These are phyloP conservation scores for Trichoderma gracile DNA, from an alignment of 2,329 filamentous ascomycete genomes.

Conservation along the genomic window DNA sequence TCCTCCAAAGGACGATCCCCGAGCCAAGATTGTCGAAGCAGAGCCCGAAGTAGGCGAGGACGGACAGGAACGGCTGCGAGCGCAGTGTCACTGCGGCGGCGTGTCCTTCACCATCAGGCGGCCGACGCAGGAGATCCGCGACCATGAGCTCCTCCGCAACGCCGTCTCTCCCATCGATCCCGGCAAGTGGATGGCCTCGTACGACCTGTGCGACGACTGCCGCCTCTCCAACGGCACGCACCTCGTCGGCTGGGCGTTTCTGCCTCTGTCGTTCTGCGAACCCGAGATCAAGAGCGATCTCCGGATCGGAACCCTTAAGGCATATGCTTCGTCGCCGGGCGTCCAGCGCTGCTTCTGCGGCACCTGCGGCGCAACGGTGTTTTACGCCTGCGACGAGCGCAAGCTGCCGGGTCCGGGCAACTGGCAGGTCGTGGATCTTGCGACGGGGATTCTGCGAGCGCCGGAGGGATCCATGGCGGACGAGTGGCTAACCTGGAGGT, in stretches of 20 bases:
- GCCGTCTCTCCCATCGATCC: slow-evolving; percentile 42
- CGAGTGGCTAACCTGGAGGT: slow-evolving; percentile 50
- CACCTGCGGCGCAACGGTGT: slow-evolving; percentile 48
- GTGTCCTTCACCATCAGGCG: slow-evolving; percentile 49
- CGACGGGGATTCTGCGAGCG: slow-evolving; percentile 47
- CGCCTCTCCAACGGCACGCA: slow-evolving; percentile 46
- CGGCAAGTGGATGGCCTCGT: slow-evolving; percentile 45
- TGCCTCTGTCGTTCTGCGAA: slow-evolving; percentile 41
- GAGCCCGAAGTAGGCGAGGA: slow-evolving; percentile 37
- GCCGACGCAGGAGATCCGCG: slow-evolving; percentile 38
- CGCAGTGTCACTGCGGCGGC: slow-evolving; percentile 49
- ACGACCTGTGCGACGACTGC: slow-evolving; percentile 49
- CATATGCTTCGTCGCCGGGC: slow-evolving; percentile 43
- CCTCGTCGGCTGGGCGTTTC: slow-evolving; percentile 46
- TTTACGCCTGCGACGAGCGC: slow-evolving; percentile 37
- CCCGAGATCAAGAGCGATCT: slow-evolving; percentile 43
- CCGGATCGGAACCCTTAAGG: slow-evolving; percentile 46
- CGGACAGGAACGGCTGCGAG: slow-evolving; percentile 45
- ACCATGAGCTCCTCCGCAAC: slow-evolving; percentile 35
- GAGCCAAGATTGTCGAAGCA: slow-evolving; percentile 34
- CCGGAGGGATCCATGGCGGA: slow-evolving; percentile 47
- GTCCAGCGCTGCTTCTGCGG: slow-evolving; percentile 49
- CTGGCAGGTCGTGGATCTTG: slow-evolving; percentile 44
- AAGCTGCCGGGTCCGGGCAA: slow-evolving; percentile 35
- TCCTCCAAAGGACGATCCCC: slow-evolving; percentile 36